phyloP scores from a whole-genome alignment of 106 monocot species.

The Chionographis japonica region DNA sequence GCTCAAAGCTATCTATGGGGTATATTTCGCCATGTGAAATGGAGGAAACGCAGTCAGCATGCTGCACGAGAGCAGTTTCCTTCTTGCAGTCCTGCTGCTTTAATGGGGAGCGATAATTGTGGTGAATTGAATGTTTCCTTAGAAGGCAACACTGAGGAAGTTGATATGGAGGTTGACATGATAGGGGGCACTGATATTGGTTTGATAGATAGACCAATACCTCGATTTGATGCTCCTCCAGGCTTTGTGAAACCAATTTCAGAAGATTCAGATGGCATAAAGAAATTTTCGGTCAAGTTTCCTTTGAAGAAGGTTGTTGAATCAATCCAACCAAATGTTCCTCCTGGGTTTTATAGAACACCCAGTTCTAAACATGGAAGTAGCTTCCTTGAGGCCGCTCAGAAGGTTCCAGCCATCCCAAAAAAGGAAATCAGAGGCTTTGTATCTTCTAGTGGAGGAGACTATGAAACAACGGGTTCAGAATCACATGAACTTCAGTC shows the following conservation, averaged over 20 bases:
- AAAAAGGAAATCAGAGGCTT: neutral
- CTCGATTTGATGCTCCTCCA: neutral
- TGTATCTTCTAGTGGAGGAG: neutral
- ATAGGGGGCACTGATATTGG: slow-evolving; percentile 2
- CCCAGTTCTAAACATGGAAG: neutral
- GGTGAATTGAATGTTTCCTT: neutral
- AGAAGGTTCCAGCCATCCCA: too few relatives aligned
- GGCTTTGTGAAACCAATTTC: slow-evolving; percentile 4
- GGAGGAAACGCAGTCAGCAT: neutral
- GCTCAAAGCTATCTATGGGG: slow-evolving; percentile 20
- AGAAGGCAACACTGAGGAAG: neutral
- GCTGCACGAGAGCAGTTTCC: too few relatives aligned
- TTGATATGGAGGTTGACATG: slow-evolving; percentile 26
- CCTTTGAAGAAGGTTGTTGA: neutral
- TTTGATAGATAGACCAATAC: slow-evolving; percentile 5
- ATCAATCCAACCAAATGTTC: neutral
- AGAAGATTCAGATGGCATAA: neutral
- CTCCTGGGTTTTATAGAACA: neutral
- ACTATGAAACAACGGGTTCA: neutral
- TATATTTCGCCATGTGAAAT: slow-evolving; percentile 11
- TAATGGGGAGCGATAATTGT: neutral
- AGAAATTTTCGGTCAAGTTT: slow-evolving; percentile 9
- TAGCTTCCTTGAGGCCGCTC: neutral
- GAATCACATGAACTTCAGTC: neutral
- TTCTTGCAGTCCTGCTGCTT: neutral